Base-by-base conservation (phyloP, 306 rosid genomes). In the Prunus padus region DNA sequence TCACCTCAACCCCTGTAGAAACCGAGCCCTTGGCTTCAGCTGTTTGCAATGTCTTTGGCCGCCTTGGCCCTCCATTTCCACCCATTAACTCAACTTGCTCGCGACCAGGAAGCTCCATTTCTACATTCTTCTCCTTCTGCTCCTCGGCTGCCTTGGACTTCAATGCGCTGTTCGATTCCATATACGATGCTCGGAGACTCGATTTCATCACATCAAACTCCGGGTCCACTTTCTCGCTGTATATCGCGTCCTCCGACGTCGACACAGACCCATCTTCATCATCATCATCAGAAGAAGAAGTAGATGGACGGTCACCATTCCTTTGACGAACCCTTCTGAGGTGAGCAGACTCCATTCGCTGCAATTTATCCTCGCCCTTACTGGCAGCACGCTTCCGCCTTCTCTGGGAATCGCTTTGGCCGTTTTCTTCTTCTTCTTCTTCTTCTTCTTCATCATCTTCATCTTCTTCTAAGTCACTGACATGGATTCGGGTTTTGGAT, bases 161-260 rank as follows among this genome's bases (percentile, higher is more conserved):
- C 69, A 20, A 54, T 55, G 46, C 74, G 7, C 70, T 67, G 1
- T 72, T 82, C 1, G 76, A 50, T 59, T 64, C 84, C 3, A 52
- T 54, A 51, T 91, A 93, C 0, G 93, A 69, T 0, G 76, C 83
- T 12, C 90, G 80, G 60, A 93, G 77, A 88, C 80, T 78, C 19
- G 84, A 73, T 72, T 89, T 91, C 88, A 79, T 88, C 75, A 93
- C 77, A 56, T 91, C 98, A 5, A 91, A 74, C 65, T 71, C 63
- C 9, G 96, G 96, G 49, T 88, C 87, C 65, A 87, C n/a, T 18
- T 77, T 73, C 83, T 90, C 89, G 23, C 69, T 86, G 26, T 80
- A 92, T 20, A 90, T 28, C 0, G 90, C 88, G 25, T 92, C 96
- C 84, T 92, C 97, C 55, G 88, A 90, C 20, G 91, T 83, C 7